Evolutionary conservation across 1,284 basidiomycete species (phyloP).

Genomic region (Phellopilus nigrolimitatus): DNA sequence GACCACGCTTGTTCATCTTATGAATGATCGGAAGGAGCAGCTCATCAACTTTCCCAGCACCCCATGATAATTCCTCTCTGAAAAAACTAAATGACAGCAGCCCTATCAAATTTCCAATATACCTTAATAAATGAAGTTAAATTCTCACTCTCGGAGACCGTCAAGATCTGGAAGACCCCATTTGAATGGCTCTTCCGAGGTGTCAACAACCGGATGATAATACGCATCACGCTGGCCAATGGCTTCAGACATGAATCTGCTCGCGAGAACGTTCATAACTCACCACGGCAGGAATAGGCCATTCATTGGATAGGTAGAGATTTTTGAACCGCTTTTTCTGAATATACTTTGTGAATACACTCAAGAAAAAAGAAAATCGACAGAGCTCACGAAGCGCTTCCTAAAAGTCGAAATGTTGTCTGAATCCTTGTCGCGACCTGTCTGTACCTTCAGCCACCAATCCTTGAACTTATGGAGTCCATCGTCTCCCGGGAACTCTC

Average conservation of each 20-base stretch:
- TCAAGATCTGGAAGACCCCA: constrained; percentile 98
- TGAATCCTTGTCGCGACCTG: constrained; percentile 72
- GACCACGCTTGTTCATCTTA: constrained; percentile 75
- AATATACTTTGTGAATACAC: no score
- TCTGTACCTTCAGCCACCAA: constrained; percentile 97
- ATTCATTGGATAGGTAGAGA: constrained; percentile 74
- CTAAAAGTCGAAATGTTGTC: constrained; percentile 76
- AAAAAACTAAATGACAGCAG: constrained; percentile 57
- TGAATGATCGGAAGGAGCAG: constrained; percentile 92
- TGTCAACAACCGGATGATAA: constrained; percentile 85
- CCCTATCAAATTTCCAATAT: not conserved
- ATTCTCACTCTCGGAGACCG: constrained; percentile 72
- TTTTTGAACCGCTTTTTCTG: constrained; percentile 90
- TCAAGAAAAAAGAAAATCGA: no score
- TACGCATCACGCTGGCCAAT: constrained; percentile 80
- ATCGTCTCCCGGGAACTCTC: constrained; percentile 83
- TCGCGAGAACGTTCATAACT: constrained; percentile 27
- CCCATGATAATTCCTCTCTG: constrained; percentile 86
- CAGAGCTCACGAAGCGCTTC: constrained; percentile 82
- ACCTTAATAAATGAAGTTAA: not conserved
- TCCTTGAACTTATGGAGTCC: constrained; percentile 84
- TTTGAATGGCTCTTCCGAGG: constrained; percentile 90
- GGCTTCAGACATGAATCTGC: not conserved
- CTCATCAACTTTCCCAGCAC: constrained; percentile 84
- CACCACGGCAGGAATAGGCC: constrained; percentile 90